Base-by-base conservation (phyloP, 805 yeast genomes). In the Candida lessepsii region DNA sequence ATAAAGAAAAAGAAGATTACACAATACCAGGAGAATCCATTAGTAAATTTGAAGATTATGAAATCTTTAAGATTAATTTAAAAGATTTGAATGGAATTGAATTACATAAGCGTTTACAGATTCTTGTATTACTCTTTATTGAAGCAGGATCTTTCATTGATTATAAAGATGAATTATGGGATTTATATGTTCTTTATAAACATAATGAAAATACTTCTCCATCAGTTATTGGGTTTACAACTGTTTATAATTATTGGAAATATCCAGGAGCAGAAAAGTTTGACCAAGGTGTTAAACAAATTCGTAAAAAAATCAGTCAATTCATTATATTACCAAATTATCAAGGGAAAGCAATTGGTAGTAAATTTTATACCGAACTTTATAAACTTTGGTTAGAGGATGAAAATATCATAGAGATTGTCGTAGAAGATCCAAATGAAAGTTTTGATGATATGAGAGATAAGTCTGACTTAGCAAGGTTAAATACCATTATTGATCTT, bases 91-190 rank as follows among this genome's bases (percentile, higher is more conserved):
- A 53, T 5, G 79, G 81, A 0, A 50, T 63, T 33, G 78, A 75
- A 46, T 59, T 88, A 37, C 90, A 82, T 52, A 62, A 71, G 36
- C 64, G 96, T 44, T 70, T 89, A 48, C 95, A 88, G 50, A 79
- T 90, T 2, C 77, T 93, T 50, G 86, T 86, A 11, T 65, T 91
- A 19, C 67, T 93, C 9, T 89, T 83, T 63, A 91, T 93, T 50
- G 99, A 93, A 58, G 98, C 96, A 0, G 98, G 96, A 1, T 80
- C 95, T 1, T 86, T 78, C 53, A 88, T 93, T 41, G 96, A 90
- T 55, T 71, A 73, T 28, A 60, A 60, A 0, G 99, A 93, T 60
- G 71, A 73, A 7, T 70, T 75, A 13, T 93, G 99, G 99, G 88
- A 86, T 35, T 57, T 89, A 2, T 90, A 77, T 56, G 67, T 83